A percentile compares a stretch with the other conserved stretches of the same genome.
phyloP scores from a whole-genome alignment of 1,139 yeast genomes.

The Debaryomycetaceae sp. region DNA sequence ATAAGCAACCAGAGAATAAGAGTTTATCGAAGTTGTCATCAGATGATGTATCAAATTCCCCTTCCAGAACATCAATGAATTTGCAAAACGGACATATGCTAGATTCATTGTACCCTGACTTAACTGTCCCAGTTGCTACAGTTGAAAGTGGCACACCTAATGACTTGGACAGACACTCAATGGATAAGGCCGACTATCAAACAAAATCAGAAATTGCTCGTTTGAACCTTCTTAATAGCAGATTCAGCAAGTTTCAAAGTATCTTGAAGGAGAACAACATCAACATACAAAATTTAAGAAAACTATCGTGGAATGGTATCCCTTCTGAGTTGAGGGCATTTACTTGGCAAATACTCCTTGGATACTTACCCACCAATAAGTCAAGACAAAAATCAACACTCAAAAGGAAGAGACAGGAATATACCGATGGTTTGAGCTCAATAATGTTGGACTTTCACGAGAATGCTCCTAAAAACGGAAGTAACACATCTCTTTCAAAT shows the following conservation, averaged over 20 bases:
- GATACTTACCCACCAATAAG: constrained; percentile 84
- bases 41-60: constrained; percentile 5
- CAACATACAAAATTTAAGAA: constrained; percentile 62
- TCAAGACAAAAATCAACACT: constrained; percentile 69
- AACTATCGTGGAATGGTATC: constrained; percentile 91
- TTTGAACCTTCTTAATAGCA: constrained; percentile 54
- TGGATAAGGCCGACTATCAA: constrained; percentile 27
- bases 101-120: constrained; percentile 39
- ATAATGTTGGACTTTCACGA: constrained; percentile 50
- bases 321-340: constrained; percentile 79
- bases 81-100: constrained; percentile 32
- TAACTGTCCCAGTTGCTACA: constrained; percentile 20
- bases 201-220: constrained; percentile 49
- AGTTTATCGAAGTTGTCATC: constrained; percentile 6
- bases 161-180: constrained; percentile 9
- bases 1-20: constrained; percentile 4
- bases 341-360: constrained; percentile 86
- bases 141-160: constrained; percentile 1
- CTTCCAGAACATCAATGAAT: constrained; percentile 9
- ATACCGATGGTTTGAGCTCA: constrained; percentile 59
- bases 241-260: constrained; percentile 64
- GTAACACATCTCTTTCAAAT: constrained; percentile 31
- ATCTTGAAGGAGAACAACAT: constrained; percentile 58
- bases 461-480: constrained; percentile 14
- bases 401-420: constrained; percentile 81